Base-by-base conservation (phyloP, 129 eudicot genomes). In the Deinandra increscens region DNA sequence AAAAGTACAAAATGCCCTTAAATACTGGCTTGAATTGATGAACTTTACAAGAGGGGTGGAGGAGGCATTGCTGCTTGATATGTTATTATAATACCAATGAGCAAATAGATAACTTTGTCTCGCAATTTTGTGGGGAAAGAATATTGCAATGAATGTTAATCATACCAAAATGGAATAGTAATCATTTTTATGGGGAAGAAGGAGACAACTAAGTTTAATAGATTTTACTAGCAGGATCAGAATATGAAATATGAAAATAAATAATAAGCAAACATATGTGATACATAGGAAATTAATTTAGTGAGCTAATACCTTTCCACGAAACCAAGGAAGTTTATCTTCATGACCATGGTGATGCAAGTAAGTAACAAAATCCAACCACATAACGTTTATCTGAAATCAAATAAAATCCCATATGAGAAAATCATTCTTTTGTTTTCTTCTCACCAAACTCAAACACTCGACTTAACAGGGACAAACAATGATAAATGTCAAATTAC, bases 311-410 rank as follows among this genome's bases (percentile, higher is more conserved):
- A 85, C 90, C 90, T 85, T 85, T 60, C 90, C 90, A 6, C 90
- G 90, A 76, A 81, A 85, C 90, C 90, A 85, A 49, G 86, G 90
- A 64, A 85, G 90, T 53, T 79, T 85, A 60, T 79, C 86, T 73
- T 85, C 86, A 60, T 79, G 86, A 10, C 90, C 90, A 81, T 85
- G 90, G 77, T 85, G 90, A 79, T 85, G 86, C 84, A 85, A 79
- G 78, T 85, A 85, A 50, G 90, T 85, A 46, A 85, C 90, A 69
- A 81, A 76, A 73, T 85, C 90, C 70, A 85, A 75, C 90, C 90
- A 85, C 69, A 79, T 72, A 55, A 85, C 90, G 31, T 78, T 78
- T 62, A 82, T 73, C 89, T 84, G 81, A 79, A 71, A 81, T 51
- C 22, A 48, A 71, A 49, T 66, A 64, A 71, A 50, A 41, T 13